phyloP scores from a whole-genome alignment of 805 yeast species.

The Hanseniaspora valbyensis region DNA sequence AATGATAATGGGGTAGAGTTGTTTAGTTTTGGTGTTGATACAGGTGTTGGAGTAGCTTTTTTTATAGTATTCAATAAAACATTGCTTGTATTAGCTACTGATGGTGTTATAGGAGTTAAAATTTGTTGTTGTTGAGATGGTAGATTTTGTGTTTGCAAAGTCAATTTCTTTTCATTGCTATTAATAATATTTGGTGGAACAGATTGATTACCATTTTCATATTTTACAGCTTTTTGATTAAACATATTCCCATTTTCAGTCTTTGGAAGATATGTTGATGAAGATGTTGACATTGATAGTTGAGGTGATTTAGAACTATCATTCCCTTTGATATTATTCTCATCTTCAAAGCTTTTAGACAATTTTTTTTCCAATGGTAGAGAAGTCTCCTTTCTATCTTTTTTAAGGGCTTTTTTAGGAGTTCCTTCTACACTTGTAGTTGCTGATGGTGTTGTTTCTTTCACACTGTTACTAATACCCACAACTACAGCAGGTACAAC shows the following conservation, averaged over 20 bases:
- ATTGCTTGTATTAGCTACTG: background rate
- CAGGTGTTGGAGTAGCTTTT: background rate
- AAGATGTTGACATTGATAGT: no score
- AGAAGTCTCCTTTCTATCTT: background rate
- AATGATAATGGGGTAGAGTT: background rate
- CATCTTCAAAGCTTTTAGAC: background rate
- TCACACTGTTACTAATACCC: conserved; percentile 6
- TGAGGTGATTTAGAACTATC: no score
- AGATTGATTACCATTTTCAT: no score
- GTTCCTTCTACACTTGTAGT: conserved; percentile 5
- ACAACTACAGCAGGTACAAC: conserved; percentile 8
- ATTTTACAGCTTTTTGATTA: no score
- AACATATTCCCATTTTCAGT: no score
- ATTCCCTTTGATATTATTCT: background rate
- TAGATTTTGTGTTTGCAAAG: background rate
- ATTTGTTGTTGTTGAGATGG: background rate
- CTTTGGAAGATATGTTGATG: no score
- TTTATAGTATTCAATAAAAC: background rate
- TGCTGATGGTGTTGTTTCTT: background rate
- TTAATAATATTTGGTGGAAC: no score
- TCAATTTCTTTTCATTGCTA: no score
- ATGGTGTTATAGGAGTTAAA: background rate
- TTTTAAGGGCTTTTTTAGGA: conserved; percentile 3
- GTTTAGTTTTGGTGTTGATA: background rate
- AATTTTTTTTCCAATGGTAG: background rate